Percentiles rank a stretch among this genome's conserved stretches.
These are phyloP conservation scores for Climacium dendroides DNA, from an alignment of 225 moss, liverwort and hornwort genomes.

Conservation along the genomic window DNA sequence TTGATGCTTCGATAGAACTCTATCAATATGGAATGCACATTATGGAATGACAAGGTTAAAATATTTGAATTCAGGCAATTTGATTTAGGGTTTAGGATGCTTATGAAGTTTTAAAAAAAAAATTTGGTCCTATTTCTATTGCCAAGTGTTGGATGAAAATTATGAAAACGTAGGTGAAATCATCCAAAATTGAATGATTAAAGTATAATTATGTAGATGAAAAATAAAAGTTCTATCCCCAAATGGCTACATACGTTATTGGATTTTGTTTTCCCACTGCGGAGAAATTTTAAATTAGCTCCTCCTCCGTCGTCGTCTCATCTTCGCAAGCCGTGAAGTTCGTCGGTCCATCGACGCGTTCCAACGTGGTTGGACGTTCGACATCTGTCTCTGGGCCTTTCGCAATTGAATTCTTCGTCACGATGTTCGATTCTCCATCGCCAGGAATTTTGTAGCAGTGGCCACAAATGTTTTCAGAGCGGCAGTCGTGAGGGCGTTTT, in stretches of 20 bases:
- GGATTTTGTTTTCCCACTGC: not conserved
- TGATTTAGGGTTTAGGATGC: fast-evolving
- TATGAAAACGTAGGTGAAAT: no score
- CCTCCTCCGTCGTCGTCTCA: not conserved
- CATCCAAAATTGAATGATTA: not conserved
- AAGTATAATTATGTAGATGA: not conserved
- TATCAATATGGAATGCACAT: fast-evolving
- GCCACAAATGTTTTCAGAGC: not conserved
- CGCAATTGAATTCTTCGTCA: not conserved
- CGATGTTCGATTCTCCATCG: not conserved
- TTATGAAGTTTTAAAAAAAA: fast-evolving
- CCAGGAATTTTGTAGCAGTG: not conserved
- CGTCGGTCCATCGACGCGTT: not conserved
- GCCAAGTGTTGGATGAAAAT: fast-evolving
- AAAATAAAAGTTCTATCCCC: not conserved
- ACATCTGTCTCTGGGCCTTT: not conserved
- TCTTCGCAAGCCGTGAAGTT: not conserved
- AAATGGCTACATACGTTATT: not conserved
- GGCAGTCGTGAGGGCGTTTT: not conserved
- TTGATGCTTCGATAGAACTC: fast-evolving
- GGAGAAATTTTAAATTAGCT: not conserved
- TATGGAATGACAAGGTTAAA: not conserved
- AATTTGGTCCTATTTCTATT: no score
- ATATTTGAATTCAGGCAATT: not conserved
- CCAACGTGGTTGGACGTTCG: not conserved